phyloP scores from a whole-genome alignment of 306 rosid species.

The Quercus dentata region DNA sequence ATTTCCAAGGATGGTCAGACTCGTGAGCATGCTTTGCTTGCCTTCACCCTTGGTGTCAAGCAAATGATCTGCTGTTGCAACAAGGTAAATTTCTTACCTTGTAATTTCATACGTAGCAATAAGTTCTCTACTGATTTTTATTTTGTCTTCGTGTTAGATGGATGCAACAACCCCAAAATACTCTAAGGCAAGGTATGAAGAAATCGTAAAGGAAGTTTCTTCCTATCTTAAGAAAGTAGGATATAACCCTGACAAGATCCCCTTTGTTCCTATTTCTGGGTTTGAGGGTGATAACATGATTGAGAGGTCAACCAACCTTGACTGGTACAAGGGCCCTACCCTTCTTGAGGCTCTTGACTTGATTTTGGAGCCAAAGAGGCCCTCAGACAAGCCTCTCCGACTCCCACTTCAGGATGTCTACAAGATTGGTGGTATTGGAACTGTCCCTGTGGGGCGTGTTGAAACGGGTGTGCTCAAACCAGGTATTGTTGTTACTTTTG shows the following conservation, averaged over 20 bases:
- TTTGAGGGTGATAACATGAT: too few relatives aligned
- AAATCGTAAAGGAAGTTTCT: too few relatives aligned
- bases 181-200: too few relatives aligned
- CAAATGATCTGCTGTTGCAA: not conserved
- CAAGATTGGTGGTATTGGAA: not conserved
- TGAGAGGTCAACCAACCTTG: not conserved
- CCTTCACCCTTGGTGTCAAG: not conserved
- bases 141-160: too few relatives aligned
- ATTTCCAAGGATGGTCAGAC: not conserved
- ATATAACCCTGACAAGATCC: not conserved
- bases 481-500: not conserved
- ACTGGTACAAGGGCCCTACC: not conserved
- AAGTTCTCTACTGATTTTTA: too few relatives aligned
- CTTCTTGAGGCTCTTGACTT: not conserved
- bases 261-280: not conserved
- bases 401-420: constrained; percentile 1
- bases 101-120: too few relatives aligned
- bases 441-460: not conserved
- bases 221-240: too few relatives aligned
- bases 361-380: not conserved
- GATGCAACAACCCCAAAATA: too few relatives aligned
- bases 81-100: not conserved
- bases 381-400: not conserved
- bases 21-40: not conserved
- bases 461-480: too few relatives aligned